Evolutionary conservation across 345 rosid genomes (phyloP).

Genomic region (Stellera chamaejasme): DNA sequence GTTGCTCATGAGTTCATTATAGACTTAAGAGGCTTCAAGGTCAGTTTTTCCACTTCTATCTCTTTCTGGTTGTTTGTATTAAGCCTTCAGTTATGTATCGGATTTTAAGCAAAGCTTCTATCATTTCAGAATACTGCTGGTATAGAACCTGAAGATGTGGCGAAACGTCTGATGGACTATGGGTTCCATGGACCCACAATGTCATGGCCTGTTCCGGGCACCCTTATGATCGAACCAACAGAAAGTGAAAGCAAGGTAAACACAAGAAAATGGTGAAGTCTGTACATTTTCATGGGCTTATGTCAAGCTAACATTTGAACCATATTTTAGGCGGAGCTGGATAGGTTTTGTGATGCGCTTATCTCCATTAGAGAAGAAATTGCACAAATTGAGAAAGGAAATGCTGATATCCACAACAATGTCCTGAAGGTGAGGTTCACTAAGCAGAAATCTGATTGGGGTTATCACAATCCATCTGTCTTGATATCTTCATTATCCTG

Average conservation of each 20-base stretch:
- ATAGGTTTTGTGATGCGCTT: constrained; percentile 92
- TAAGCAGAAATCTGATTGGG: neutral
- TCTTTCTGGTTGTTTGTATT: constrained; percentile 3
- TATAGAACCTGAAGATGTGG: constrained; percentile 96
- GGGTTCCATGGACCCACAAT: constrained; percentile 98
- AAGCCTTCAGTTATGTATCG: constrained; percentile 9
- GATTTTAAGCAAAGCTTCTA: constrained; percentile 4
- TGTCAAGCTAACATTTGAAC: constrained; percentile 9
- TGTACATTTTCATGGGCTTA: neutral
- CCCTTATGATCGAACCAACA: constrained; percentile 98
- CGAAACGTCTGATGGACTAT: constrained; percentile 92
- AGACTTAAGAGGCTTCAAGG: constrained; percentile 93
- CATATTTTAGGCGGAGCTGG: constrained; percentile 84
- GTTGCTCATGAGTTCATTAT: constrained; percentile 93
- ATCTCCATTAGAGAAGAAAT: constrained; percentile 97
- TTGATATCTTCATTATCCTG: neutral
- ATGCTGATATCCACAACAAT: constrained; percentile 86
- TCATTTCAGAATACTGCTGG: constrained; percentile 71
- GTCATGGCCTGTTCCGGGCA: constrained; percentile 99
- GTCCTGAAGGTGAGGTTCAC: constrained; percentile 67
- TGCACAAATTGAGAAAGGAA: constrained; percentile 84
- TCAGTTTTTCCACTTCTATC: constrained; percentile 13
- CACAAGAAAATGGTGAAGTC: neutral
- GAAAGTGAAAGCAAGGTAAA: constrained; percentile 99
- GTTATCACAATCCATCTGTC: neutral